A percentile compares a stretch with the other conserved stretches of the same genome.
These are phyloP conservation scores for Emydomyces testavorans DNA, from an alignment of 2,329 filamentous ascomycete genomes.

Conservation along the genomic window DNA sequence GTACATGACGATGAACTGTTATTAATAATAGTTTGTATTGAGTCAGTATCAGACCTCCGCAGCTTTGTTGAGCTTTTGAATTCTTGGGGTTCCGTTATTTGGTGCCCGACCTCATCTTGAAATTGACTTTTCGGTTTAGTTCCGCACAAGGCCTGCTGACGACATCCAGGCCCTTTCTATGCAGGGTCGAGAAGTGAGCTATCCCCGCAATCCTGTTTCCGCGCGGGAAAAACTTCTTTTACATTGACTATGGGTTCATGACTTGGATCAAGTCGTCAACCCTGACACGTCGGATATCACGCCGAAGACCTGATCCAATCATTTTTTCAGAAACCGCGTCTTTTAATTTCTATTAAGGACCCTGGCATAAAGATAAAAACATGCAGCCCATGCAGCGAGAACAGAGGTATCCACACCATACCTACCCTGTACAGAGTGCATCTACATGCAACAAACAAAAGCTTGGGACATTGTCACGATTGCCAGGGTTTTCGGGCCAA, in stretches of 20 bases:
- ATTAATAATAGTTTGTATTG: too few species aligned
- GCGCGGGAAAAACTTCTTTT: not conserved
- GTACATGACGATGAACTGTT: not conserved
- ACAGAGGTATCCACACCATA: not conserved
- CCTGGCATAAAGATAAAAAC: not conserved
- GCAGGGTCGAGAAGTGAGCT: conserved; percentile 2
- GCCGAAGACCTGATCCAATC: conserved; percentile 6
- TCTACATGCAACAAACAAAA: not conserved
- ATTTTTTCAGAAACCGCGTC: not conserved
- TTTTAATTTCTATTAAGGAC: conserved; percentile 8
- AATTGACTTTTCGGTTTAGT: not conserved
- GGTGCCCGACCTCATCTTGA: not conserved
- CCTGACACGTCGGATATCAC: conserved; percentile 8
- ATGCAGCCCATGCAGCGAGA: not conserved
- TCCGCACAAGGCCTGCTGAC: conserved; percentile 1
- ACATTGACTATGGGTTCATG: not conserved
- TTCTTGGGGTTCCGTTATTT: not conserved
- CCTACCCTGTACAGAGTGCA: too few species aligned
- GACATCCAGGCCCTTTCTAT: not conserved
- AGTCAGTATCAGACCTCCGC: too few species aligned
- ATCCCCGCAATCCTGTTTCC: conserved; percentile 5
- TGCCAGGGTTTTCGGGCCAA: too few species aligned
- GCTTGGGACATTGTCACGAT: not conserved
- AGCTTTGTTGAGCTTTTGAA: too few species aligned
- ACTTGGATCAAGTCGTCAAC: conserved; percentile 5